phyloP scores from a whole-genome alignment of 1,284 basidiomycete genomes.

The Leccinum insolens region DNA sequence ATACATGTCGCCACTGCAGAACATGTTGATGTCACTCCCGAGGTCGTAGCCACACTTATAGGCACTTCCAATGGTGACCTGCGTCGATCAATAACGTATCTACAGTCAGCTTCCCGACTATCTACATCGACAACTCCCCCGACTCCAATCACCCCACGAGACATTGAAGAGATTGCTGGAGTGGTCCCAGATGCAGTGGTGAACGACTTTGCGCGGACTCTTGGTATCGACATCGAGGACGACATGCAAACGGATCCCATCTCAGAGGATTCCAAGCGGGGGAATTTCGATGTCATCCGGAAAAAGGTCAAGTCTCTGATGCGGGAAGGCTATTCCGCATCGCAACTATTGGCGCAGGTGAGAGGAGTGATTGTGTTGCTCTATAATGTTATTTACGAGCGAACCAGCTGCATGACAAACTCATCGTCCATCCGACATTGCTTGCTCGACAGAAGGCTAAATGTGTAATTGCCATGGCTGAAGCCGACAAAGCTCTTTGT shows the following conservation, averaged over 20 bases:
- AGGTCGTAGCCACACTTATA: slow-evolving; percentile 76
- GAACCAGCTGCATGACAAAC: slow-evolving; percentile 85
- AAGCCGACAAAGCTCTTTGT: slow-evolving; percentile 94
- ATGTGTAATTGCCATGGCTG: slow-evolving; percentile 86
- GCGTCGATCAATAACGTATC: slow-evolving; percentile 96
- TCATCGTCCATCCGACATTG: slow-evolving; percentile 82
- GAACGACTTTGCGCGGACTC: slow-evolving; percentile 63
- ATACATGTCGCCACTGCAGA: slow-evolving; percentile 78
- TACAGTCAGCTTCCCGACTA: slow-evolving; percentile 93
- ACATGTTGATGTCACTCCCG: slow-evolving; percentile 48
- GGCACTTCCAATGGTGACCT: slow-evolving; percentile 89
- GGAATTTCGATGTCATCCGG: slow-evolving; percentile 73
- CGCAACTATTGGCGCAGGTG: slow-evolving; percentile 90
- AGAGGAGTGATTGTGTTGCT: slow-evolving; percentile 4
- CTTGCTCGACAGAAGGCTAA: slow-evolving; percentile 81
- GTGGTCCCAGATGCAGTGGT: slow-evolving; percentile 85
- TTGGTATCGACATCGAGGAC: slow-evolving; percentile 75
- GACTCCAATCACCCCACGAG: slow-evolving; percentile 68
- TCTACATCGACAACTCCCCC: slow-evolving; percentile 72
- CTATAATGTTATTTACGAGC: slow-evolving; percentile 10
- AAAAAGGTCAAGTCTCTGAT: slow-evolving; percentile 76
- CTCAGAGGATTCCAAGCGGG: slow-evolving; percentile 34
- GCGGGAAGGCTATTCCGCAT: slow-evolving; percentile 90
- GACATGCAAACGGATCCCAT: slow-evolving; percentile 54
- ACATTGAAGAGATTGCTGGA: slow-evolving; percentile 97